Conservation (phyloP, 768 basidiomycete species). For the Suillus luteus region DNA sequence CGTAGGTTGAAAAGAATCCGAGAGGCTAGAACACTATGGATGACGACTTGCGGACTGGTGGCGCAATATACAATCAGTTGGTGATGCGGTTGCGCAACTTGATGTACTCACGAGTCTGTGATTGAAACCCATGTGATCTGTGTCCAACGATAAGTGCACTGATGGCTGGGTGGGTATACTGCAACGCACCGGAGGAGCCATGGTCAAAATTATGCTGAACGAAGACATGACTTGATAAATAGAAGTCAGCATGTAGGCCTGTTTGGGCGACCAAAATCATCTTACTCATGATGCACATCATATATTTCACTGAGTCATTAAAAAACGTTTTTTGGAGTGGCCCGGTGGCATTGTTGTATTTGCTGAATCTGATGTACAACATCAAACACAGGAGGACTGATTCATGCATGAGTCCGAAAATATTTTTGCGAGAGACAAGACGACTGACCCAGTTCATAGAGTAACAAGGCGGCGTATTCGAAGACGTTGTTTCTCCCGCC, state of each 20-base stretch:
- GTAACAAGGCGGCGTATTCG: not conserved
- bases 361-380: slow-evolving; percentile 2
- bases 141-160: not conserved
- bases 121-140: not conserved
- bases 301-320: not conserved
- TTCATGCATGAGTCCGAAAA: not conserved
- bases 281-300: not conserved
- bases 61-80: not conserved
- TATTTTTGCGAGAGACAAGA: not conserved
- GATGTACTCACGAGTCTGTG: not conserved
- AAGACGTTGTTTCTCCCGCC: not conserved
- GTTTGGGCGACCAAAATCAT: not conserved
- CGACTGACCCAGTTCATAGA: slow-evolving; percentile 1
- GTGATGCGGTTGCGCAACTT: not conserved
- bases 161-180: not conserved
- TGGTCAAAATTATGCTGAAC: not conserved
- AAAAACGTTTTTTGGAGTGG: not conserved
- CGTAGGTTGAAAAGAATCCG: not conserved
- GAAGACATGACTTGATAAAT: not conserved
- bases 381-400: not conserved
- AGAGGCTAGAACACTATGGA: not conserved
- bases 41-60: not conserved
- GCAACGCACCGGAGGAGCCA: not conserved
- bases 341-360: not conserved
- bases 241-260: not conserved